Conservation (phyloP, 2,329 filamentous ascomycete species). For the Microsporum canis region DNA sequence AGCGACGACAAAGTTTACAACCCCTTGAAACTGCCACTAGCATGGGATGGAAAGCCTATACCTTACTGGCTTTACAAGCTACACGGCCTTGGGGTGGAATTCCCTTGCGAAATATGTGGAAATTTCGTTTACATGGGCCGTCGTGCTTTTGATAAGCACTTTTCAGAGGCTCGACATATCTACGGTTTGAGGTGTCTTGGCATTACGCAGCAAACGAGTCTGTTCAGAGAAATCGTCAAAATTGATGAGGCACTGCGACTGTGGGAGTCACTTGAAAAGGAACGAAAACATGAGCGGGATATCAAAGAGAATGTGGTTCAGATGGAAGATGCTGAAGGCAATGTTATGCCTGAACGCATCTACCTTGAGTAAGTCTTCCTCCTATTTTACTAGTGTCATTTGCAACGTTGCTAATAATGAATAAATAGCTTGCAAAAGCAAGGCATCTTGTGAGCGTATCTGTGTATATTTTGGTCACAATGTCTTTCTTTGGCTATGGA, state of each 20-base stretch:
- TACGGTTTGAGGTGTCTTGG: conserved; percentile 90
- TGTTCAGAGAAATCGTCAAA: conserved; percentile 87
- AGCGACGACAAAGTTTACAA: conserved; percentile 88
- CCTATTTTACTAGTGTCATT: background rate
- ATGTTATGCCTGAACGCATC: conserved; percentile 98
- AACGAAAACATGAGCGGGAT: conserved; percentile 65
- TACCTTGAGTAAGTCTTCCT: conserved; percentile 57
- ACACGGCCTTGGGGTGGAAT: conserved; percentile 88
- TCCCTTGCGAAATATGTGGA: conserved; percentile 90
- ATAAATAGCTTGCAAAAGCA: conserved; percentile 17
- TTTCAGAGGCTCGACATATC: conserved; percentile 85
- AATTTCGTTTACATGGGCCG: conserved; percentile 99
- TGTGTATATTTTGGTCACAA: too few species aligned
- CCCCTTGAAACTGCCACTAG: conserved; percentile 84
- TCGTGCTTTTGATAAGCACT: conserved; percentile 95
- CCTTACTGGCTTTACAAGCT: conserved; percentile 98
- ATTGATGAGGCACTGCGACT: conserved; percentile 81
- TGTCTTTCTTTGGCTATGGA: background rate
- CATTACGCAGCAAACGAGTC: conserved; percentile 68
- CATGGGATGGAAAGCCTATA: conserved; percentile 98
- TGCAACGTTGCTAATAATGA: conserved; percentile 9
- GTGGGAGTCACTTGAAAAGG: conserved; percentile 86
- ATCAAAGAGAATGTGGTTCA: conserved; percentile 79
- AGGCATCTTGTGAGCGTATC: conserved; percentile 15
- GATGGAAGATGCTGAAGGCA: conserved; percentile 96